Evolutionary conservation across 441 rosid species (phyloP).

Genomic region (Gossypium schwendimanii): DNA sequence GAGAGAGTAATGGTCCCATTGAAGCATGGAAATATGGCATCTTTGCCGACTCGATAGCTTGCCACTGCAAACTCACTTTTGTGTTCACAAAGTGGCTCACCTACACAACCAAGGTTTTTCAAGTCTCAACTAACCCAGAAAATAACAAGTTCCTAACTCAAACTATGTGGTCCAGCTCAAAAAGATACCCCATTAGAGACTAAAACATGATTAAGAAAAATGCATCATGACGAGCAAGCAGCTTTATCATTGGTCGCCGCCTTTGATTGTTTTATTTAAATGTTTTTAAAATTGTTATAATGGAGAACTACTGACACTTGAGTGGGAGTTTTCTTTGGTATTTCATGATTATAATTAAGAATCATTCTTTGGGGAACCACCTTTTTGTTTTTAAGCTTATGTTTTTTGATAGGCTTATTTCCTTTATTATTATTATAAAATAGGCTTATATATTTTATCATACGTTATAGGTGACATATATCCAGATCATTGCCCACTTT

Average conservation of each 20-base stretch:
- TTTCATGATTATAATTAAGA: neutral
- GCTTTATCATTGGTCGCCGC: constrained; percentile 17
- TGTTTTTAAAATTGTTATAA: constrained; percentile 11
- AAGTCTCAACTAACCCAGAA: neutral
- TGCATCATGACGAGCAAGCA: neutral
- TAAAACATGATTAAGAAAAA: neutral
- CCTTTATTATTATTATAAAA: neutral
- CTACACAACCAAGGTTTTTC: neutral
- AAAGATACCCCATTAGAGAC: neutral
- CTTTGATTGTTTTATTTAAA: constrained; percentile 10
- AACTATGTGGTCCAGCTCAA: constrained; percentile 24
- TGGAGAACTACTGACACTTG: constrained; percentile 5
- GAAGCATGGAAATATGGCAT: neutral
- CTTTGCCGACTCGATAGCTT: neutral
- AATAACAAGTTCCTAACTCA: constrained; percentile 6
- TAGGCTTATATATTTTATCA: neutral
- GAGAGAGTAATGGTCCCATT: neutral
- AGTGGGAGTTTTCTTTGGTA: constrained; percentile 17
- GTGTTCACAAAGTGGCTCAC: neutral
- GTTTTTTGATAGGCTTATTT: neutral
- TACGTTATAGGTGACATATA: neutral
- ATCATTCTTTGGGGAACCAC: constrained; percentile 3
- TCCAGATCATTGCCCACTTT: constrained; percentile 4
- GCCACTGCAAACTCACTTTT: constrained; percentile 5
- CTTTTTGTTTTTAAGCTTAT: too few species aligned